Base-by-base conservation (phyloP, 768 basidiomycete genomes). In the Tylopilus subfusipes region DNA sequence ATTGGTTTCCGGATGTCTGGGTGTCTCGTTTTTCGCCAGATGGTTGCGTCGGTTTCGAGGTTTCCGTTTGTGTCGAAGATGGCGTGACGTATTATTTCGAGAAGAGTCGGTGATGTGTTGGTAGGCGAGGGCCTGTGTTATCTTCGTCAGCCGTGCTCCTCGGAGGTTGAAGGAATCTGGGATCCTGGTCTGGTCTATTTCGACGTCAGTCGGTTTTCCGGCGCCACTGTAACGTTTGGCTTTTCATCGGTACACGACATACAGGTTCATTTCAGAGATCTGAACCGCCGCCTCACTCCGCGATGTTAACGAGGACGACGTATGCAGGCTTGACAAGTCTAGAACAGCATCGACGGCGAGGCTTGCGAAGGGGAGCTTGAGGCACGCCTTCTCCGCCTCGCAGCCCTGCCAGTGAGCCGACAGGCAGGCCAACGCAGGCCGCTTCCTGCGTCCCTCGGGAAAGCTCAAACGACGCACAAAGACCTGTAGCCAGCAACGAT, bases 341-440 rank as follows among this genome's bases (percentile, higher is more conserved):
- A 31, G 50, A 61, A 55, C 33, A 22, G 33, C 53, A 29, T 44
- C 40, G 40, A 52, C 43, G 52, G 61, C 53, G 49, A 60, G 48
- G 53, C 33, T 34, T 42, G 38, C 24, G 36, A 29, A 34, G 42
- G 62, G 48, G 47, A 51, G 42, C 27, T 19, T 22, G 19, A 30
- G 29, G 10, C 39, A 36, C 50, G 39, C 49, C 22, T 29, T 60
- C 48, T 40, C 25, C 42, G 53, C 58, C 44, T 48, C 45, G 27
- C 63, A 46, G 55, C 47, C 33, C 53, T 36, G n/a, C n/a, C n/a
- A n/a, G n/a, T n/a, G 18, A 5, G 18, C 34, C 34, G 34, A 18
- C 33, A 50, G 53, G 53, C 50, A 43, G 56, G 50, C 44, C 24
- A 42, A 33, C 38, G 53, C 52, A 63, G 42, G 44, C 55, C 52